These are phyloP conservation scores for Pulicaria dysenterica DNA, from an alignment of 129 eudicot species.

Conservation along the genomic window DNA sequence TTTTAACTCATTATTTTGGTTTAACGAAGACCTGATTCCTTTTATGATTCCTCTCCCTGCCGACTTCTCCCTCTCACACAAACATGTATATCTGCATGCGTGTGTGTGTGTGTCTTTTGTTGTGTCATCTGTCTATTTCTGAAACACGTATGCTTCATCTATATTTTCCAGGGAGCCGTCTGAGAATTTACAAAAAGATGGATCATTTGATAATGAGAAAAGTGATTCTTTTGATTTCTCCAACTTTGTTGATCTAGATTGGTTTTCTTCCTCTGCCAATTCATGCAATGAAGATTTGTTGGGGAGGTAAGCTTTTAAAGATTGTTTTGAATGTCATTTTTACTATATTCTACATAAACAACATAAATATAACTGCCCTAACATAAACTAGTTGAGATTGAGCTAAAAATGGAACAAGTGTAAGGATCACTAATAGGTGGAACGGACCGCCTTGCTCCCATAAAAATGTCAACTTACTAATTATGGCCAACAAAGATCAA, in stretches of 20 bases:
- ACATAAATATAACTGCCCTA: background rate
- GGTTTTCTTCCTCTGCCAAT: slow-evolving; percentile 80
- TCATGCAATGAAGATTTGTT: slow-evolving; percentile 59
- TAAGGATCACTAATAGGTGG: background rate
- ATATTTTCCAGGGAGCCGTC: slow-evolving; percentile 48
- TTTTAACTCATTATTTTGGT: too few relatives aligned
- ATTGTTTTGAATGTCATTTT: background rate
- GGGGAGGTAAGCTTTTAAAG: slow-evolving; percentile 53
- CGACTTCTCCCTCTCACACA: background rate
- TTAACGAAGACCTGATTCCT: too few relatives aligned
- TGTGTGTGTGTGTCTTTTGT: background rate
- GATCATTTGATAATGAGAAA: slow-evolving; percentile 48
- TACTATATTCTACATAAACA: slow-evolving; percentile 1
- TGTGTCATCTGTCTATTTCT: slow-evolving; percentile 15
- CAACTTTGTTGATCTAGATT: slow-evolving; percentile 81
- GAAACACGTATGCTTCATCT: slow-evolving; percentile 43
- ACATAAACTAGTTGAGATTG: background rate
- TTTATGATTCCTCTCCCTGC: too few relatives aligned
- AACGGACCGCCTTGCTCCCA: background rate
- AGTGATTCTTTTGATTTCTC: slow-evolving; percentile 62
- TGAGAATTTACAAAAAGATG: slow-evolving; percentile 54
- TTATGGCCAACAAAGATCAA: too few relatives aligned
- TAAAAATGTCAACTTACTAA: too few relatives aligned
- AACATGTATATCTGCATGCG: background rate
- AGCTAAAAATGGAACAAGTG: background rate